A percentile compares a stretch with the other conserved stretches of the same genome.
Conservation (phyloP, 2,329 filamentous ascomycete species). For the Emericellopsis cladophorae region DNA sequence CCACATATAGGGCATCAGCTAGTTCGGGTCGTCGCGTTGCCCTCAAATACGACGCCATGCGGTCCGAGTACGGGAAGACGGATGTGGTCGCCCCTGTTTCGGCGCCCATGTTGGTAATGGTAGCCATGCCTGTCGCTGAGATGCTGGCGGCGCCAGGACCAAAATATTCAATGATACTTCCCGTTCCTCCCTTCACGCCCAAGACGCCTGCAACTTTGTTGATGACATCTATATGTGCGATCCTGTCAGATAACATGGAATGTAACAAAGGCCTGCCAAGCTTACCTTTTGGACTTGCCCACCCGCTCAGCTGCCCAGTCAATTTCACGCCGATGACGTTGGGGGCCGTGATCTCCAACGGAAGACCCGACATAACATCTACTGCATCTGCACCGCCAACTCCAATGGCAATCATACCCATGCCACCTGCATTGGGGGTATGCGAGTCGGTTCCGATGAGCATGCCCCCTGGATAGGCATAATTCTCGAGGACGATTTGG, state of each 20-base stretch:
- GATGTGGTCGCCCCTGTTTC: conserved; percentile 22
- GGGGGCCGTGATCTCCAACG: conserved; percentile 19
- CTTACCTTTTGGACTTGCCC: conserved; percentile 4
- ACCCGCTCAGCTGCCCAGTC: conserved; percentile 14
- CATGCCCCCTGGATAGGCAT: conserved; percentile 19
- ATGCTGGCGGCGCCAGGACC: conserved; percentile 17
- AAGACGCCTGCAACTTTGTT: conserved; percentile 20
- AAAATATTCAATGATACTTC: conserved; percentile 21
- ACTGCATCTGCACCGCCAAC: conserved; percentile 34
- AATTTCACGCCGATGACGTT: conserved; percentile 18
- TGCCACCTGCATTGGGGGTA: conserved; percentile 21
- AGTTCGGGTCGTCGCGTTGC: conserved; percentile 14
- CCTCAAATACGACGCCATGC: conserved; percentile 17
- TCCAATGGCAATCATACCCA: conserved; percentile 20
- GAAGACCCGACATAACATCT: conserved; percentile 23
- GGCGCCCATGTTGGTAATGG: conserved; percentile 22
- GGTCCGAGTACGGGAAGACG: conserved; percentile 19
- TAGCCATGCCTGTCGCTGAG: conserved; percentile 21
- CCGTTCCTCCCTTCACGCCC: conserved; percentile 19
- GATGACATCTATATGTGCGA: conserved; percentile 21
- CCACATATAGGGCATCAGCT: conserved; percentile 8
- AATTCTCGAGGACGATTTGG: conserved; percentile 25
- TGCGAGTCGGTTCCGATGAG: conserved; percentile 23
- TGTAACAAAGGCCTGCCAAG: too few species aligned
- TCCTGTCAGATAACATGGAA: background rate